Evolutionary conservation across 169 alveolate genomes (phyloP).

Genomic region (Cyclospora cayetanensis): DNA sequence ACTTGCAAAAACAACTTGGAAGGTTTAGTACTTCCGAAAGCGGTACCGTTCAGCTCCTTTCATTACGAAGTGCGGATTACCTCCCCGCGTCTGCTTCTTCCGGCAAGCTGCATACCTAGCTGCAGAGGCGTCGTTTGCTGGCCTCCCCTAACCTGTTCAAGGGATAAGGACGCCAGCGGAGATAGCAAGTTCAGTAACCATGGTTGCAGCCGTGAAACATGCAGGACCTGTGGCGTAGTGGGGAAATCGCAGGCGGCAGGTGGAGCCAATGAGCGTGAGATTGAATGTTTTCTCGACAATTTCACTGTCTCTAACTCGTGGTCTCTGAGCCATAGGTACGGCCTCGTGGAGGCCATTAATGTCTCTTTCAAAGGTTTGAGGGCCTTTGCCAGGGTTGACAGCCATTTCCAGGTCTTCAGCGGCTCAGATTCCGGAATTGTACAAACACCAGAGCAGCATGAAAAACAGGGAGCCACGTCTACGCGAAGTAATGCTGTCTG

Average conservation of each 20-base stretch:
- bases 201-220: background rate
- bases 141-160: slow-evolving; percentile 8
- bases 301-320: slow-evolving; percentile 44
- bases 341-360: slow-evolving; percentile 42
- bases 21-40: slow-evolving; percentile 4
- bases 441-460: background rate
- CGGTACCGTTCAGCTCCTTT: slow-evolving; percentile 13
- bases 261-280: background rate
- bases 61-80: slow-evolving; percentile 49
- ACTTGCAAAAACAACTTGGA: background rate
- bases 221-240: too few relatives aligned
- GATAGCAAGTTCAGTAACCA: background rate
- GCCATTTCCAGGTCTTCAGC: background rate
- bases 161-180: background rate
- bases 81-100: slow-evolving; percentile 36
- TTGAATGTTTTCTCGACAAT: background rate
- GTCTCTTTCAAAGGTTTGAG: slow-evolving; percentile 19
- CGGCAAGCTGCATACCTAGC: slow-evolving; percentile 10
- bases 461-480: background rate
- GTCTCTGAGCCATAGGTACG: slow-evolving; percentile 37
- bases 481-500: too few relatives aligned
- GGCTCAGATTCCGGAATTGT: background rate
- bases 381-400: slow-evolving; percentile 45
- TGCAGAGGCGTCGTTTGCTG: background rate
- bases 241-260: background rate